Base-by-base conservation (phyloP, 306 rosid genomes). In the Sophora flavescens region DNA sequence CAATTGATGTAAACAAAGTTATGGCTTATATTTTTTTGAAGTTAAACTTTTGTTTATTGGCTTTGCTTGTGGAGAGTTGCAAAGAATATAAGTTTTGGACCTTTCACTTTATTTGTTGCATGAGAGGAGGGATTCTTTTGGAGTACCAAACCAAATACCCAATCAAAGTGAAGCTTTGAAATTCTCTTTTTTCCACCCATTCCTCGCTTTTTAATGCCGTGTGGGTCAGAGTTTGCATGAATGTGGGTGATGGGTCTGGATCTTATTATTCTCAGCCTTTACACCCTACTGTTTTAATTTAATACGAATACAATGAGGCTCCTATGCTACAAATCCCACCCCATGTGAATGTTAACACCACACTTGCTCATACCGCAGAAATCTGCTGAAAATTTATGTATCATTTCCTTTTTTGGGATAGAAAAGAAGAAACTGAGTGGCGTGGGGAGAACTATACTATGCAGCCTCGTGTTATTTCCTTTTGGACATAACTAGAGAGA, bases 51-150 rank as follows among this genome's bases (percentile, higher is more conserved):
- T 81, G 85, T 84, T 84, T 78, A 70, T 86, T 87, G 73, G 88
- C 93, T 93, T 91, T 91, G 96, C 98, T 91, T 93, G 97, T 81
- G 59, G 74, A 82, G 89, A 84, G 96, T 88, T 83, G 80, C 96
- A 93, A 91, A 90, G 97, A 93, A 93, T 91, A 90, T 92, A 76
- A 89, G 87, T 78, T 83, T 70, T 78, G 56, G 81, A 72, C 50
- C 86, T 89, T 89, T 86, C 72, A 33, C 93, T 91, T 90, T 91
- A 82, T 74, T 74, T 84, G 84, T 82, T 84, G 87, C 83, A 88
- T 85, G 75, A 64, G 82, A 28, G 30, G 42, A 80, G 66, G 83
- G 79, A 70, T 61, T 71, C 66, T 78, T 57, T 72, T 64, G 47
- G 76, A 41, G 74, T 53, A 63, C 61, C 68, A 30, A 30, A 63